phyloP scores from a whole-genome alignment of 2,329 filamentous ascomycete genomes.

The Sordariomycetes sp. region DNA sequence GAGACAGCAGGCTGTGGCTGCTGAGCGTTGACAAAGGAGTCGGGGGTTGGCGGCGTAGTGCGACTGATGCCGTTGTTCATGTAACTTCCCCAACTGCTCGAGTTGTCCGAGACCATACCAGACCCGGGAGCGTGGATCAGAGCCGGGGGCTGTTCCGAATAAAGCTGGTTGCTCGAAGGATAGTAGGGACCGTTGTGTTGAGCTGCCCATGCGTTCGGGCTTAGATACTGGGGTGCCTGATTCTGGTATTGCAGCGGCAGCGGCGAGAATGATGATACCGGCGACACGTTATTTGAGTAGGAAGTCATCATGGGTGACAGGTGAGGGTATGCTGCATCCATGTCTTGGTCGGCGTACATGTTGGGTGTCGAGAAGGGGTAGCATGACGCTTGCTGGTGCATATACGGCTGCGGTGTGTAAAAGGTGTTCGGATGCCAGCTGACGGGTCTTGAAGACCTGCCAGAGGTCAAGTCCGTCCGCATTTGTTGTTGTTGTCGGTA shows the following conservation, averaged over 20 bases:
- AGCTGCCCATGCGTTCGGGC: constrained; percentile 26
- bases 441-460: constrained; percentile 45
- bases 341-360: constrained; percentile 30
- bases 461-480: background rate
- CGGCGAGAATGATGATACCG: constrained; percentile 44
- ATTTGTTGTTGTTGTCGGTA: constrained; percentile 25
- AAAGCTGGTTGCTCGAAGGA: constrained; percentile 10
- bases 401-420: constrained; percentile 23
- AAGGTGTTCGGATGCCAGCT: constrained; percentile 66
- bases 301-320: constrained; percentile 42
- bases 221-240: constrained; percentile 25
- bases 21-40: constrained; percentile 45
- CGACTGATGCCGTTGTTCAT: constrained; percentile 32
- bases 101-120: constrained; percentile 3
- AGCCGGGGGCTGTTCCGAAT: constrained; percentile 21
- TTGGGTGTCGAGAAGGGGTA: constrained; percentile 28
- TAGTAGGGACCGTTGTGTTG: constrained; percentile 19
- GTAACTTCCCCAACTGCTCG: constrained; percentile 33
- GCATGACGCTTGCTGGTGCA: constrained; percentile 22
- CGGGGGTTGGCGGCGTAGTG: constrained; percentile 50
- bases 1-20: constrained; percentile 35
- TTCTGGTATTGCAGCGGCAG: constrained; percentile 33
- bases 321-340: constrained; percentile 29
- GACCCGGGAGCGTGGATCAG: constrained; percentile 1
- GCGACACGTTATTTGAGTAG: constrained; percentile 51